These are phyloP conservation scores for Chalciporus pseudorubinellus DNA, from an alignment of 768 basidiomycete genomes.

Conservation along the genomic window DNA sequence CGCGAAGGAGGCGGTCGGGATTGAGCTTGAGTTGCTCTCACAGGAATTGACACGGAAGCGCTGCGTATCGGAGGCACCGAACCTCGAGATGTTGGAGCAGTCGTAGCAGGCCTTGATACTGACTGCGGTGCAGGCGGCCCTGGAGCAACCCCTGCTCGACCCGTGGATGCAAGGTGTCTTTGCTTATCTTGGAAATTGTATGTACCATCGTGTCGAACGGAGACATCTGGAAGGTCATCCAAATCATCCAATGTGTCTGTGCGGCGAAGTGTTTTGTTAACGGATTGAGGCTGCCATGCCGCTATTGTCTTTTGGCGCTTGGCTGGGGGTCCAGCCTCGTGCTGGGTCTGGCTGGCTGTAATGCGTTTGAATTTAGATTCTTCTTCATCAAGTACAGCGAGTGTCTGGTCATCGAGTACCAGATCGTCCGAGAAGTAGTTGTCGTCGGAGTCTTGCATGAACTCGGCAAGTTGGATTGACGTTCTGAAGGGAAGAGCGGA, in stretches of 20 bases:
- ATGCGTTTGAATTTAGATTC: constrained; percentile 41
- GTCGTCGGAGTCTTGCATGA: constrained; percentile 68
- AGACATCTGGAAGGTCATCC: constrained; percentile 63
- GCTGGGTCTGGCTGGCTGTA: constrained; percentile 25
- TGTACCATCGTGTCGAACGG: constrained; percentile 55
- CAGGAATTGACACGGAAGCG: constrained; percentile 9
- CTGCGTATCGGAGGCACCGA: constrained; percentile 10
- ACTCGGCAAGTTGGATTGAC: neutral
- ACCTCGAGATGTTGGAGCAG: constrained; percentile 13
- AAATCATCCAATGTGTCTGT: constrained; percentile 35
- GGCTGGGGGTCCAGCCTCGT: constrained; percentile 36
- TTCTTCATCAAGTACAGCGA: constrained; percentile 60
- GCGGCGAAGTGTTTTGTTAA: constrained; percentile 21
- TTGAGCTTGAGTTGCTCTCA: constrained; percentile 4
- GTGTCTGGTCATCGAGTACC: constrained; percentile 57
- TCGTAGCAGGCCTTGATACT: constrained; percentile 5
- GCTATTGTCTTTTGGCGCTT: constrained; percentile 57
- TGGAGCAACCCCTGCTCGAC: constrained; percentile 10
- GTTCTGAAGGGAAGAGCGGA: neutral
- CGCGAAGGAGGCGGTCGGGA: constrained; percentile 17
- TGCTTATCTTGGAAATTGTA: constrained; percentile 43
- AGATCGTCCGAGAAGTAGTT: constrained; percentile 64
- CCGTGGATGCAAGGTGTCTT: constrained; percentile 11
- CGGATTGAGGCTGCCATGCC: constrained; percentile 43
- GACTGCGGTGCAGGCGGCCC: constrained; percentile 8